Conservation (phyloP, 2,329 filamentous ascomycete genomes). For the Stagonosporopsis chrysanthemi region DNA sequence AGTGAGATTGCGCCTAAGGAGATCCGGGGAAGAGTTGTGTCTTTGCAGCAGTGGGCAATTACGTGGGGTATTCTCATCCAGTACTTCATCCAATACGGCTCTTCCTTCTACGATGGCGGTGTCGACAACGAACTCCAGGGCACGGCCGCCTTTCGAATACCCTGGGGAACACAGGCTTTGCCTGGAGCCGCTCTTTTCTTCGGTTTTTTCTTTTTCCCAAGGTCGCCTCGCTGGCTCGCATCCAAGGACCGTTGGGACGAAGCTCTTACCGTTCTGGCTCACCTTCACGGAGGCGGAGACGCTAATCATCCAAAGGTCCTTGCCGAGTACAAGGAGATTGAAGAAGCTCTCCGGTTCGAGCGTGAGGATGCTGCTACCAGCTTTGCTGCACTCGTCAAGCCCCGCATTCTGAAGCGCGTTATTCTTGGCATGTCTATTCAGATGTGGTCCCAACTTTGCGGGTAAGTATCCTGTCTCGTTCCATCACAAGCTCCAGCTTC, state of each 20-base stretch:
- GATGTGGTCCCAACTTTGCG: slow-evolving; percentile 44
- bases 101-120: slow-evolving; percentile 61
- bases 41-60: slow-evolving; percentile 74
- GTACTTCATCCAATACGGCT: slow-evolving; percentile 72
- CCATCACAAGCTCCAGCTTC: too few species aligned
- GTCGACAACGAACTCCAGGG: slow-evolving; percentile 53
- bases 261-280: slow-evolving; percentile 62
- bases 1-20: slow-evolving; percentile 73
- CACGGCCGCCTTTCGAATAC: slow-evolving; percentile 50
- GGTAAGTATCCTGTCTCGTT: slow-evolving; percentile 51
- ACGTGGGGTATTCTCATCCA: slow-evolving; percentile 75
- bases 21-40: slow-evolving; percentile 65
- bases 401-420: slow-evolving; percentile 64
- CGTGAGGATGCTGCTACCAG: slow-evolving; percentile 60
- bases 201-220: slow-evolving; percentile 53
- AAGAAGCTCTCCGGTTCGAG: slow-evolving; percentile 63
- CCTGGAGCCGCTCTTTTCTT: slow-evolving; percentile 50
- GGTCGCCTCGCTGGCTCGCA: slow-evolving; percentile 74
- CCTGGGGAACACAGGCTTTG: slow-evolving; percentile 55
- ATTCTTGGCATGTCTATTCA: slow-evolving; percentile 58
- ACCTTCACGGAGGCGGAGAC: slow-evolving; percentile 66
- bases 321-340: slow-evolving; percentile 69
- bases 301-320: slow-evolving; percentile 65
- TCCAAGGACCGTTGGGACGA: slow-evolving; percentile 73
- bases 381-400: slow-evolving; percentile 59